Evolutionary conservation across 164 flowering plant genomes (phyloP), one percentile per base, ranked within the genome.

Genomic region (Tetracentron sinense): DNA sequence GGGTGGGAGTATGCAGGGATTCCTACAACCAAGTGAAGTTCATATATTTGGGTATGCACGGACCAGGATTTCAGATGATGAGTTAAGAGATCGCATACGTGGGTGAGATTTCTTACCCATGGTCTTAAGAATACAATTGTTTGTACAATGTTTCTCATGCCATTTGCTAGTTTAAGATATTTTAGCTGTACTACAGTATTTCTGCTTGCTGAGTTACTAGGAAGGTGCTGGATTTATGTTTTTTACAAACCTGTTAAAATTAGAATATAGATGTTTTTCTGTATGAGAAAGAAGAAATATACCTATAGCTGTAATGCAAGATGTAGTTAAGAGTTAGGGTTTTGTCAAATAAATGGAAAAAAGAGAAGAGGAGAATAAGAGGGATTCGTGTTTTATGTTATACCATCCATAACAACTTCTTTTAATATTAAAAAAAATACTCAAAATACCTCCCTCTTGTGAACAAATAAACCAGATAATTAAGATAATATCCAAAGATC

Each of bases 41-140:
- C 89, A 84, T 77, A 93, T 93, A 42, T 90, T 93, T 79, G 98
- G 98, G 25, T 93, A 93, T 81, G 98, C 98, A 30, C 81, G 98
- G 74, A 83, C 90, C 51, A 85, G 83, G 73, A 83, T 93, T 58
- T 73, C 92, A 20, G 94, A 87, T 78, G 89, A 84, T 30, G 92
- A 84, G 42, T 74, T 93, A 50, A 79, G 89, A 77, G 67, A 75
- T 48, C 89, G 96, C 20, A 76, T 93, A 42, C 88, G 86, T 29
- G 91, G 90, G 98, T 93, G 74, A 79, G 88, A 60, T 63, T 72
- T 67, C 54, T 33, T 16, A 2, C 8, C 35, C 19, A 22, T 33
- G 38, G 29, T 65, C 29, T 46, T 70, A 42, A 28, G 29, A 11
- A 44, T 30, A 8, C 42, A 35, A 50, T 29, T 48, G 27, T 14